Percentiles rank a stretch among this genome's conserved stretches.
phyloP scores from a whole-genome alignment of 768 basidiomycete species.

The Rhodotorula sphaerocarpa region DNA sequence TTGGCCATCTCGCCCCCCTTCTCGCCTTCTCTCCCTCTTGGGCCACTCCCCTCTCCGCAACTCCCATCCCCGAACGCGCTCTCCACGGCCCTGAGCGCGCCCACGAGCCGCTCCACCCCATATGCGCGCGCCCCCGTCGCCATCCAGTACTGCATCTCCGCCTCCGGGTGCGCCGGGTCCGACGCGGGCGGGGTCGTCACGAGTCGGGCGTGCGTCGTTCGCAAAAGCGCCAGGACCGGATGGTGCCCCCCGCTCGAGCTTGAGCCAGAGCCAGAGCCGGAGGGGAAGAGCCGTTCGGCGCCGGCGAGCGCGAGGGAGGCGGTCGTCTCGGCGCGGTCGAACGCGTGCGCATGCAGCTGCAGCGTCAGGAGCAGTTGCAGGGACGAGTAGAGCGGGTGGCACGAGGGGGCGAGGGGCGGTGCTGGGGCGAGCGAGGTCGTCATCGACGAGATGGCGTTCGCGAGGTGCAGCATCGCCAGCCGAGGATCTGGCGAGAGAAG shows the following conservation, averaged over 20 bases:
- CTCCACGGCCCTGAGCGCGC: conserved; percentile 9
- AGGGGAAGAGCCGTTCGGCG: background rate
- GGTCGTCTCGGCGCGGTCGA: conserved; percentile 47
- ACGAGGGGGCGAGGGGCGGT: conserved; percentile 55
- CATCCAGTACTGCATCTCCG: conserved; percentile 18
- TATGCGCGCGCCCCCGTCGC: background rate
- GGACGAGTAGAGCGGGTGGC: conserved; percentile 74
- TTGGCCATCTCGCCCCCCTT: conserved; percentile 21
- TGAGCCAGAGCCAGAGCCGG: too few species aligned
- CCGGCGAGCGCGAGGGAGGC: background rate
- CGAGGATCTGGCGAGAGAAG: conserved; percentile 49
- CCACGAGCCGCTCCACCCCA: background rate
- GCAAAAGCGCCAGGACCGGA: conserved; percentile 20
- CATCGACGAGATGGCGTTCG: conserved; percentile 49
- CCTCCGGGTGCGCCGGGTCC: background rate
- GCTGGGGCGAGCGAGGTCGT: conserved; percentile 57
- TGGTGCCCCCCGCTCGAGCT: too few species aligned
- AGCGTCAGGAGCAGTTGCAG: conserved; percentile 55
- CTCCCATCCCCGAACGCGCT: conserved; percentile 9
- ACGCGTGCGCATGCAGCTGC: conserved; percentile 43
- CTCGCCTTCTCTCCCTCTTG: background rate
- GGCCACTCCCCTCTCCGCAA: too few species aligned
- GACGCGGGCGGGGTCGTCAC: background rate
- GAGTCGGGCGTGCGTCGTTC: conserved; percentile 25
- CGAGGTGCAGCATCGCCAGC: conserved; percentile 46